Evolutionary conservation across 805 yeast species (phyloP), one percentile per base, ranked within the genome.

Genomic region (Ogataea saltuana): DNA sequence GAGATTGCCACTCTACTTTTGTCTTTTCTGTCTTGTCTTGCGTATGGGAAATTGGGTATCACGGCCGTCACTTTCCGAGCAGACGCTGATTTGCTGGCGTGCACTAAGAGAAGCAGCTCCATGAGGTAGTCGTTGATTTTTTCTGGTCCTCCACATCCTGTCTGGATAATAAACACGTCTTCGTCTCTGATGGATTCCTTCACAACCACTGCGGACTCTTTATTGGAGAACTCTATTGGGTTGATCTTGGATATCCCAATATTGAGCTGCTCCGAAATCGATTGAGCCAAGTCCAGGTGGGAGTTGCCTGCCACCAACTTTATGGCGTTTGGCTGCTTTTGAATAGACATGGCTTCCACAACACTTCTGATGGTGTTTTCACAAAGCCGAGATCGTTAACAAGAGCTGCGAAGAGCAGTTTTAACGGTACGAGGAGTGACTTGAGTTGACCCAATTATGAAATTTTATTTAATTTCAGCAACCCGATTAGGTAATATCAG

Each of bases 11-110:
- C 98, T 56, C 99, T 77, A 33, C 91, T 82, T 65, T 91, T 91
- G 65, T 91, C 98, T 66, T 91, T 91, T 66, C 90, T 86, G 67
- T 91, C 99, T 66, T 91, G 99, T 68, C 99, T 80, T 3, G 98
- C 98, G 61, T 91, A 91, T 11, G 97, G 97, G 70, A 90, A 91
- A 65, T 85, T 87, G 36, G 99, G 99, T 48, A 93, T 80, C 42
- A 91, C 95, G 0, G 96, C 97, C 1, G 97, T 90, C 60, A 91
- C 85, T 49, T 91, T 75, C 60, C 97, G 77, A 1, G 97, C 97
- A 25, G 96, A 87, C 2, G 98, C 98, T n/a, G 90, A 81, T 58
- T 84, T 85, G 68, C 97, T 89, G 12, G 98, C 98, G 64, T 88
- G 89, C 52, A 91, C 81, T 82, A 91, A 82, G 47, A 91, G 82